Evolutionary conservation across 306 rosid genomes (phyloP).

Genomic region (Corylus heterophylla): DNA sequence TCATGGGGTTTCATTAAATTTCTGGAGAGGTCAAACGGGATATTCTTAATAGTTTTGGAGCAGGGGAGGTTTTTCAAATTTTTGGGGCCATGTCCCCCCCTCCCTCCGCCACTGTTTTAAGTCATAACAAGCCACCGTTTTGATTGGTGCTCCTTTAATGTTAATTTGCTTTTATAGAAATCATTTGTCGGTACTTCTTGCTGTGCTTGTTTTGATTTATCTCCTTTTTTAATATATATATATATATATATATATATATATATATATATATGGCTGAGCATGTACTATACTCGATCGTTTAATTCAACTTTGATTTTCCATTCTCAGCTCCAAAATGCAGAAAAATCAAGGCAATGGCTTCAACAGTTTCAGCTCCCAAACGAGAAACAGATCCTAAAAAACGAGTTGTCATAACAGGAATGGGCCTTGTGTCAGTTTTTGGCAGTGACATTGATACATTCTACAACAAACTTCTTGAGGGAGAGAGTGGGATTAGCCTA

Average conservation of each 20-base stretch:
- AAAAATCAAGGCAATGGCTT: conserved; percentile 45
- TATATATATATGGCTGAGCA: background rate
- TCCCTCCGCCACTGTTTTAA: too few species aligned
- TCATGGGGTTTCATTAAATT: too few species aligned
- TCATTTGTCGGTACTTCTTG: background rate
- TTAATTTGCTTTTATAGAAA: background rate
- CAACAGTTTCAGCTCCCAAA: conserved; percentile 52
- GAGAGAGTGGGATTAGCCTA: conserved; percentile 72
- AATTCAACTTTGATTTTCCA: conserved; percentile 1
- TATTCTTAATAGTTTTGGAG: too few species aligned
- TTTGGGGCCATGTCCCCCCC: too few species aligned
- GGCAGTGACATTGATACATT: conserved; percentile 57
- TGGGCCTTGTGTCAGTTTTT: conserved; percentile 71
- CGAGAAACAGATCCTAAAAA: conserved; percentile 72
- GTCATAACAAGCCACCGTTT: too few species aligned
- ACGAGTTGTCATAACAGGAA: conserved; percentile 70
- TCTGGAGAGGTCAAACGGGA: too few species aligned
- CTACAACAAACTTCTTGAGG: conserved; percentile 65
- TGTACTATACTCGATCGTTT: background rate
- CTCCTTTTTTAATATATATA: background rate
- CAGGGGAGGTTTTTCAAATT: too few species aligned
- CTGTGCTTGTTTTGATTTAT: background rate
- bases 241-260: too few species aligned
- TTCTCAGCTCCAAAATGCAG: conserved; percentile 47
- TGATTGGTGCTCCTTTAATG: too few species aligned